Base-by-base conservation (phyloP, 257 asterid genomes). In the Linderniella brevidens region DNA sequence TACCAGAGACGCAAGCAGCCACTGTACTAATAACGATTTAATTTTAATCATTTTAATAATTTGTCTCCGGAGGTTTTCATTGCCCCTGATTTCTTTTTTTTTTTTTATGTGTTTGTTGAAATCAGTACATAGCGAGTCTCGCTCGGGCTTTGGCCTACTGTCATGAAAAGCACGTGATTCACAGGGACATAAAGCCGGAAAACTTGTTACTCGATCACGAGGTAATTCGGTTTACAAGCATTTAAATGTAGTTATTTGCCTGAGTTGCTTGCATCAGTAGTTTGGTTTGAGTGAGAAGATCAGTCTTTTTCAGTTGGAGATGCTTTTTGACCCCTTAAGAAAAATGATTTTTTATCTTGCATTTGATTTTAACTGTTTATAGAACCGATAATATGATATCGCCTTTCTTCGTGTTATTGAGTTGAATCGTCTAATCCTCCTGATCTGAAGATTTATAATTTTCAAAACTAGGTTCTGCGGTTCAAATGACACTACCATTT, bases 171-270 rank as follows among this genome's bases (percentile, higher is more conserved):
- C 64, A 81, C 57, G 99, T 85, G 62, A 90, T 90, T 74, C 96
- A 90, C 71, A 75, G 99, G 65, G 99, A 90, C 67, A 90, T 90
- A 73, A 90, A 90, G 66, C 99, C 99, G 0, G 99, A 90, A 59
- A 88, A 90, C 60, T 67, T 90, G 78, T 65, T 90, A 45, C 80
- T 90, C 32, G 99, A 90, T 72, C 99, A 90, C 41, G 92, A 85
- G 93, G 98, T 90, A 78, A 67, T 46, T 35, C 32, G 6, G 32
- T 25, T 25, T 2, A 25, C 5, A 11, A 5, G 15, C 8, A 35
- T 36, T n/a, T 11, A 4, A 9, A 3, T 18, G 19, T 13, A 43
- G 2, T 43, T 43, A 13, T 9, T 43, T 8, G 48, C 13, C 43
- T 39, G n/a, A n/a, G n/a, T n/a, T n/a, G n/a, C n/a, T n/a, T n/a